Evolutionary conservation across 139 green algal genomes (phyloP).

Genomic region (Raphidocelis subcapitata): DNA sequence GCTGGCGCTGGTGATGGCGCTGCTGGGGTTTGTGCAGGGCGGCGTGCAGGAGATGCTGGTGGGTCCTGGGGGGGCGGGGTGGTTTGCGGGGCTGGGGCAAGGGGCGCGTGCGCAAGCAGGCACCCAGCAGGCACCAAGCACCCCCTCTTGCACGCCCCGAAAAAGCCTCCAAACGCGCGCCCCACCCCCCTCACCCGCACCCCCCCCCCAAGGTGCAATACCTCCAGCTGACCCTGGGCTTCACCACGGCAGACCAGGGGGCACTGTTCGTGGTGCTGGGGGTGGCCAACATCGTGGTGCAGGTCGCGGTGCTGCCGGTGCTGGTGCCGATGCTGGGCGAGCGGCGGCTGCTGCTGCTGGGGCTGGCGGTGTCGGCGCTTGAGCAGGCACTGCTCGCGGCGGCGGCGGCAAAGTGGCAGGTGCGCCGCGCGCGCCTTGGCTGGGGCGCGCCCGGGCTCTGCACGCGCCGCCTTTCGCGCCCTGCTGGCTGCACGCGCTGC

Average conservation of each 20-base stretch:
- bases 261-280: conserved; percentile 65
- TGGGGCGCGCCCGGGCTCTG: neutral
- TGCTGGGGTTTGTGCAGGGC: conserved; percentile 45
- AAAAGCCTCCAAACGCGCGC: no score
- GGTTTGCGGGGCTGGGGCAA: no score
- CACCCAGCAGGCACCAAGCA: no score
- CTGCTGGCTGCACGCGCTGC: no score
- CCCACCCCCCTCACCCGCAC: no score
- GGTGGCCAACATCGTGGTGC: conserved; percentile 60
- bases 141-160: no score
- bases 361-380: neutral
- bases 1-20: conserved; percentile 47
- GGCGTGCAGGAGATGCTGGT: conserved; percentile 24
- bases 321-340: conserved; percentile 6
- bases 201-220: no score
- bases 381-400: conserved; percentile 20
- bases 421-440: neutral
- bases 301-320: conserved; percentile 39
- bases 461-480: neutral
- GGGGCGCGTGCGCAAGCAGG: no score
- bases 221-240: conserved; percentile 73
- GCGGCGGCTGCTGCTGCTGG: conserved; percentile 4
- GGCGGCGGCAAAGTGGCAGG: conserved; percentile 9
- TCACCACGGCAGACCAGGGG: conserved; percentile 63
- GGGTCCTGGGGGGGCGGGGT: no score